phyloP scores from a whole-genome alignment of 2,329 filamentous ascomycete genomes.

The Paecilomyces sp. region DNA sequence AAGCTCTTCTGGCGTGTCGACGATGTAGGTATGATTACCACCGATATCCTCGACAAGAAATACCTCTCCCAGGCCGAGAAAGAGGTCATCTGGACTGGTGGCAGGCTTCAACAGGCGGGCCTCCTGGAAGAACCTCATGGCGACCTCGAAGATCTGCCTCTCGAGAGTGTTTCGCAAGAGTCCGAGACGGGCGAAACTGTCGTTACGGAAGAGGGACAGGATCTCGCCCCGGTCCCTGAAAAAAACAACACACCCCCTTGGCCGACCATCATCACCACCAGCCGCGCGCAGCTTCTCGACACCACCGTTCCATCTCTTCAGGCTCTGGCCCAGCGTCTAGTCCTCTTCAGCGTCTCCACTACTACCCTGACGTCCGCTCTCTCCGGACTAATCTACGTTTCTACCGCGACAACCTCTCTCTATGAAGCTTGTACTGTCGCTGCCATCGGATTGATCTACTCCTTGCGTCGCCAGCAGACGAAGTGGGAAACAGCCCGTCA shows the following conservation, averaged over 20 bases:
- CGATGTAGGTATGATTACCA: slow-evolving; percentile 76
- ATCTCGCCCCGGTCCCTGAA: not conserved
- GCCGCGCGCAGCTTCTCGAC: slow-evolving; percentile 59
- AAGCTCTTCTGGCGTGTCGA: slow-evolving; percentile 93
- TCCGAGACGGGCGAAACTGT: slow-evolving; percentile 10
- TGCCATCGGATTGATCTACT: slow-evolving; percentile 52
- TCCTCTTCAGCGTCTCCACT: slow-evolving; percentile 68
- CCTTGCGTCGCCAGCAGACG: slow-evolving; percentile 51
- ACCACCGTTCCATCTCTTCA: slow-evolving; percentile 65
- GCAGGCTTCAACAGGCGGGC: slow-evolving; percentile 62
- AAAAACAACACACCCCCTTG: slow-evolving; percentile 43
- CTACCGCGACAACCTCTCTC: slow-evolving; percentile 39
- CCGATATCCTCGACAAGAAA: slow-evolving; percentile 66
- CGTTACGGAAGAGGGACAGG: not conserved
- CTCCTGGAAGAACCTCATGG: slow-evolving; percentile 29
- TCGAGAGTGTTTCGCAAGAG: not conserved
- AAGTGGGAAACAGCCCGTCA: slow-evolving; percentile 50
- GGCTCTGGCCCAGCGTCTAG: slow-evolving; percentile 64
- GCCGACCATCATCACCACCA: slow-evolving; percentile 67
- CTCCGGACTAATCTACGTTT: slow-evolving; percentile 49
- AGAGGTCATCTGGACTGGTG: slow-evolving; percentile 74
- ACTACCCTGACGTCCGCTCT: slow-evolving; percentile 56
- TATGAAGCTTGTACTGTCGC: slow-evolving; percentile 56
- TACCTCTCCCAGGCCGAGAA: slow-evolving; percentile 76
- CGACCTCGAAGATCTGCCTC: slow-evolving; percentile 3